Evolutionary conservation across 495 filamentous ascomycete species (phyloP).

Genomic region (Penicillium malachiteum): DNA sequence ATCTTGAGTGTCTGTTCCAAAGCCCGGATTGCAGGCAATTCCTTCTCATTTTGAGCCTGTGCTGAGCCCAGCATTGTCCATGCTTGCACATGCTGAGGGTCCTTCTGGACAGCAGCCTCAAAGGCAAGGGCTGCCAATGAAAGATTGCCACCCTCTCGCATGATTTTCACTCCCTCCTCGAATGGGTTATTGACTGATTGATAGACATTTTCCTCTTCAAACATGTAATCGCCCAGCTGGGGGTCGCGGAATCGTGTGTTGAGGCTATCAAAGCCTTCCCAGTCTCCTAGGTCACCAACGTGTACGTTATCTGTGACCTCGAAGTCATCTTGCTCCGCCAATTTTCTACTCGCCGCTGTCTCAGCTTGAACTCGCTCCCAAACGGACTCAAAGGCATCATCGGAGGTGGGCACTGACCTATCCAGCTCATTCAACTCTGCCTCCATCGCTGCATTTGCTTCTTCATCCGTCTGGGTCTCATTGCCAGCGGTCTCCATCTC

Average conservation of each 20-base stretch:
- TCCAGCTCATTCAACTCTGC: slow-evolving; percentile 86
- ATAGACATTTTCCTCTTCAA: slow-evolving; percentile 92
- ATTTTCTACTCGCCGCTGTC: slow-evolving; percentile 64
- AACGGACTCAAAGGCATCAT: slow-evolving; percentile 85
- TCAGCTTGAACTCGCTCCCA: slow-evolving; percentile 88
- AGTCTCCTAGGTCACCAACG: slow-evolving; percentile 66
- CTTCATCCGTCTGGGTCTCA: slow-evolving; percentile 58
- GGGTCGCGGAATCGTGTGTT: slow-evolving; percentile 65
- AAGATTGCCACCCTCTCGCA: slow-evolving; percentile 88
- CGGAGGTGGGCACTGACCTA: slow-evolving; percentile 63
- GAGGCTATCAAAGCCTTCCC: slow-evolving; percentile 68
- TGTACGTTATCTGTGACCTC: slow-evolving; percentile 55
- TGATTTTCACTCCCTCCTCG: slow-evolving; percentile 84
- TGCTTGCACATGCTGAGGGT: slow-evolving; percentile 81
- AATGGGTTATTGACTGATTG: slow-evolving; percentile 74
- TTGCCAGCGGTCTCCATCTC: slow-evolving; percentile 76
- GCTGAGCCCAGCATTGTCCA: slow-evolving; percentile 89
- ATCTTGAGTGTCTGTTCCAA: slow-evolving; percentile 87
- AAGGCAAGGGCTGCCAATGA: slow-evolving; percentile 95
- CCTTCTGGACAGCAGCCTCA: slow-evolving; percentile 89
- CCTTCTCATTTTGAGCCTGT: slow-evolving; percentile 98
- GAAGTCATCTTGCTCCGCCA: slow-evolving; percentile 63
- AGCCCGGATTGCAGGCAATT: slow-evolving; percentile 95
- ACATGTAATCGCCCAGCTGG: slow-evolving; percentile 83
- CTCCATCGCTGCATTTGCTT: slow-evolving; percentile 78